These are phyloP conservation scores for Fusarium continuum DNA, from an alignment of 2,329 filamentous ascomycete genomes.

Conservation along the genomic window DNA sequence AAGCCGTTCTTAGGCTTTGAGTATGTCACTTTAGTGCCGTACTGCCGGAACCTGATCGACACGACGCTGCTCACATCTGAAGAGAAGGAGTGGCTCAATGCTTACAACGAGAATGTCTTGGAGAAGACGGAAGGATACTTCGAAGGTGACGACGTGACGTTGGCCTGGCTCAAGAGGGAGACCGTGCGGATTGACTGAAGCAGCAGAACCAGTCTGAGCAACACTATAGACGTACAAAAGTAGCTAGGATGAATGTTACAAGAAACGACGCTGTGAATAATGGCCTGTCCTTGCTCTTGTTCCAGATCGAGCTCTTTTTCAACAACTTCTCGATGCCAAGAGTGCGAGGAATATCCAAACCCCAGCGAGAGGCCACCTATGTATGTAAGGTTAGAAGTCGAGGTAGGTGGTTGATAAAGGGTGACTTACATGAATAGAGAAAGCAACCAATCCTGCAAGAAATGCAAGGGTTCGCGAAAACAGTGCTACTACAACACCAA, in stretches of 20 bases:
- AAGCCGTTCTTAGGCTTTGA: conserved; percentile 96
- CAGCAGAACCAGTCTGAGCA: conserved; percentile 36
- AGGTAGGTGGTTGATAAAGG: background rate
- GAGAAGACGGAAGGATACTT: conserved; percentile 85
- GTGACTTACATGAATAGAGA: conserved; percentile 68
- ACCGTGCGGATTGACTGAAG: conserved; percentile 67
- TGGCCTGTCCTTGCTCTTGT: conserved; percentile 64
- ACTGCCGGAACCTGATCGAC: conserved; percentile 90
- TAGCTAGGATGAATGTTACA: conserved; percentile 75
- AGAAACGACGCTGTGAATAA: conserved; percentile 76
- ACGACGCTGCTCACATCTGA: conserved; percentile 71
- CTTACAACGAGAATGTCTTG: conserved; percentile 82
- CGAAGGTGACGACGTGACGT: conserved; percentile 73
- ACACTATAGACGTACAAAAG: conserved; percentile 56
- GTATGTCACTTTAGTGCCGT: conserved; percentile 96
- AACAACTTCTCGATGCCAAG: conserved; percentile 51
- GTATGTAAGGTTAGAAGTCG: conserved; percentile 15
- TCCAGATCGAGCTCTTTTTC: conserved; percentile 53
- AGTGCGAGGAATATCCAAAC: conserved; percentile 52
- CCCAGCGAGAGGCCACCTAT: conserved; percentile 56
- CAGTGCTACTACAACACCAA: conserved; percentile 71
- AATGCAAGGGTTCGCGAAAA: conserved; percentile 77
- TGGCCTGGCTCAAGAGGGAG: conserved; percentile 87
- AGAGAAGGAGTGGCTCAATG: conserved; percentile 88
- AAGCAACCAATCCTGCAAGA: conserved; percentile 70